These are phyloP conservation scores for Naumovozyma dairenensis DNA, from an alignment of 805 yeast genomes.

Conservation along the genomic window DNA sequence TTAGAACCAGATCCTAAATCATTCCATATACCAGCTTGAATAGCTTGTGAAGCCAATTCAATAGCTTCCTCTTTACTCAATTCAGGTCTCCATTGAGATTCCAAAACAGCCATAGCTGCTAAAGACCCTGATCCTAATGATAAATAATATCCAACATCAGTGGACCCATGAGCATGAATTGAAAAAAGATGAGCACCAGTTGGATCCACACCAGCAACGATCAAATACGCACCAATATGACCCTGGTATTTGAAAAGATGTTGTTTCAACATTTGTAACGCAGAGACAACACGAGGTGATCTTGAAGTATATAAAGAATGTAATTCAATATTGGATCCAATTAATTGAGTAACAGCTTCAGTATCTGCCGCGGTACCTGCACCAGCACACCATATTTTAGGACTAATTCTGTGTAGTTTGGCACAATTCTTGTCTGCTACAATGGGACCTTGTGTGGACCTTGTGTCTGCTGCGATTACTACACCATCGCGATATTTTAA, in stretches of 20 bases:
- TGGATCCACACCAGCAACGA: slow-evolving; percentile 97
- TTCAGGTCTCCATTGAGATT: slow-evolving; percentile 73
- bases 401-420: slow-evolving; percentile 81
- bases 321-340: slow-evolving; percentile 81
- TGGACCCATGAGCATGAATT: slow-evolving; percentile 95
- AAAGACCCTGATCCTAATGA: slow-evolving; percentile 93
- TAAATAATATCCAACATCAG: slow-evolving; percentile 89
- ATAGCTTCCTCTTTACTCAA: slow-evolving; percentile 85
- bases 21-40: slow-evolving; percentile 97
- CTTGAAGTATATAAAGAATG: slow-evolving; percentile 78
- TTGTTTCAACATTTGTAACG: slow-evolving; percentile 86
- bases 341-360: slow-evolving; percentile 92
- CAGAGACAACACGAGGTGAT: slow-evolving; percentile 87
- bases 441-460: slow-evolving; percentile 93
- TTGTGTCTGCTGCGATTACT: slow-evolving; percentile 95
- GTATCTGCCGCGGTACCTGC: slow-evolving; percentile 99
- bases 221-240: slow-evolving; percentile 91
- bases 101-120: slow-evolving; percentile 97
- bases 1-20: slow-evolving; percentile 98
- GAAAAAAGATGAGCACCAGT: slow-evolving; percentile 90
- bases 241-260: slow-evolving; percentile 96
- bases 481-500: slow-evolving; percentile 90
- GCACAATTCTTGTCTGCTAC: slow-evolving; percentile 98
- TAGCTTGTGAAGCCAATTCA: slow-evolving; percentile 81
- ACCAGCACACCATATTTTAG: slow-evolving; percentile 98